A percentile compares a stretch with the other conserved stretches of the same genome.
Evolutionary conservation across 805 yeast species (phyloP).

Genomic region (Grigorovia jiainica): DNA sequence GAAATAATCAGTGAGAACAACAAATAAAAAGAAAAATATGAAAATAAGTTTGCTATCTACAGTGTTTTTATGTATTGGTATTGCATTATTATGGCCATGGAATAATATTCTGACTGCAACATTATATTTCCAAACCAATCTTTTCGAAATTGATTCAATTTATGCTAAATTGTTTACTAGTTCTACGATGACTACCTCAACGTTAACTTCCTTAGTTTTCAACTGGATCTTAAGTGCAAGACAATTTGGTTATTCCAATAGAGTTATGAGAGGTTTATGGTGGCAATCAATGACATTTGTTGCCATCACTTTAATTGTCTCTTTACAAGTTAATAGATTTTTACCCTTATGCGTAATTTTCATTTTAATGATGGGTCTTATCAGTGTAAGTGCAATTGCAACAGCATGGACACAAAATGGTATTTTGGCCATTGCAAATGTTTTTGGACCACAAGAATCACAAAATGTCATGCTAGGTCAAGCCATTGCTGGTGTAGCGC

Average conservation of each 20-base stretch:
- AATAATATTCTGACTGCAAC: conserved; percentile 83
- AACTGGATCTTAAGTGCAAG: conserved; percentile 55
- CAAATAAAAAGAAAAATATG: neutral
- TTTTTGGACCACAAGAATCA: conserved; percentile 65
- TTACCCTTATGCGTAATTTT: conserved; percentile 24
- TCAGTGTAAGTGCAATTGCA: conserved; percentile 59
- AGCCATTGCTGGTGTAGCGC: conserved; percentile 88
- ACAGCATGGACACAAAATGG: conserved; percentile 85
- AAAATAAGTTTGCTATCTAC: neutral
- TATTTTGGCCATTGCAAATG: conserved; percentile 74
- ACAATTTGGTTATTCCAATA: conserved; percentile 44
- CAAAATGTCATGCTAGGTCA: conserved; percentile 94
- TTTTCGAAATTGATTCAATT: conserved; percentile 38
- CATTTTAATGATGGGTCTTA: conserved; percentile 50
- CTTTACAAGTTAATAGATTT: conserved; percentile 4
- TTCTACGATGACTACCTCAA: conserved; percentile 81
- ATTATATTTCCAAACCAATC: conserved; percentile 59
- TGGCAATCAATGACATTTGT: conserved; percentile 51
- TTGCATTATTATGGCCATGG: conserved; percentile 93
- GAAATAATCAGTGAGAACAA: neutral
- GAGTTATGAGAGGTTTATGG: conserved; percentile 54
- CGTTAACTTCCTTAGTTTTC: conserved; percentile 51
- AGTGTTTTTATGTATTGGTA: conserved; percentile 53
- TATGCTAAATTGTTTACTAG: conserved; percentile 59
- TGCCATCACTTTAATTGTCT: conserved; percentile 36